Conservation (phyloP, 1,284 basidiomycete species). For the Schizopora paradoxa region DNA sequence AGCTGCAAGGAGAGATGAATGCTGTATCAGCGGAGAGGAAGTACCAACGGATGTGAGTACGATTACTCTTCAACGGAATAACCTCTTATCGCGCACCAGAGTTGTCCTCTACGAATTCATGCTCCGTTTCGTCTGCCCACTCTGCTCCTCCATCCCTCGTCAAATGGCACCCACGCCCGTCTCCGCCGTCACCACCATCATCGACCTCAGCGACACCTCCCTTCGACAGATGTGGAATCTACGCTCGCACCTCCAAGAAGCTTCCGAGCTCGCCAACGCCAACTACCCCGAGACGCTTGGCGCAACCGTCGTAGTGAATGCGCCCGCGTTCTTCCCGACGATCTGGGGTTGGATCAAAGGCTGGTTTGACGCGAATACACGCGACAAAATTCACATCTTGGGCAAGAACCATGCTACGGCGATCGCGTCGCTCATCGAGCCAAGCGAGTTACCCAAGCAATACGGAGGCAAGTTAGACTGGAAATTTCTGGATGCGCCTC, state of each 20-base stretch:
- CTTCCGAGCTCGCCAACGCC: slow-evolving; percentile 65
- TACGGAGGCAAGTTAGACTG: slow-evolving; percentile 71
- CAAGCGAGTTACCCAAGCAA: slow-evolving; percentile 50
- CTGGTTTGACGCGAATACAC: slow-evolving; percentile 75
- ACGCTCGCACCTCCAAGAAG: slow-evolving; percentile 65
- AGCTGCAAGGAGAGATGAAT: slow-evolving; percentile 55
- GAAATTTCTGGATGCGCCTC: slow-evolving; percentile 57
- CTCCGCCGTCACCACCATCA: slow-evolving; percentile 63
- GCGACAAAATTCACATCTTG: slow-evolving; percentile 65
- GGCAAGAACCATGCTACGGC: slow-evolving; percentile 49
- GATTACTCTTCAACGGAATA: too few species aligned
- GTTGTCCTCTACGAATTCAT: slow-evolving; percentile 62
- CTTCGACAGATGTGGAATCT: slow-evolving; percentile 62
- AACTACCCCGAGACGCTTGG: slow-evolving; percentile 75
- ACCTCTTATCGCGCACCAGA: slow-evolving; percentile 28
- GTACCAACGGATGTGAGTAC: slow-evolving; percentile 64
- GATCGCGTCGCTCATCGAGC: slow-evolving; percentile 48
- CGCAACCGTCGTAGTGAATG: slow-evolving; percentile 64
- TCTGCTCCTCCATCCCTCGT: slow-evolving; percentile 63
- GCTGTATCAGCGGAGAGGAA: slow-evolving; percentile 47
- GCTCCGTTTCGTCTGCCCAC: slow-evolving; percentile 54
- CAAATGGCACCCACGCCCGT: slow-evolving; percentile 48
- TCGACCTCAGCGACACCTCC: slow-evolving; percentile 61
- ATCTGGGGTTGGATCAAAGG: slow-evolving; percentile 77
- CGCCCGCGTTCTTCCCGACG: slow-evolving; percentile 71